Percentiles rank a stretch among this genome's conserved stretches.
Evolutionary conservation across 2,329 filamentous ascomycete species (phyloP).

Genomic region (Magnaporthiopsis poae): DNA sequence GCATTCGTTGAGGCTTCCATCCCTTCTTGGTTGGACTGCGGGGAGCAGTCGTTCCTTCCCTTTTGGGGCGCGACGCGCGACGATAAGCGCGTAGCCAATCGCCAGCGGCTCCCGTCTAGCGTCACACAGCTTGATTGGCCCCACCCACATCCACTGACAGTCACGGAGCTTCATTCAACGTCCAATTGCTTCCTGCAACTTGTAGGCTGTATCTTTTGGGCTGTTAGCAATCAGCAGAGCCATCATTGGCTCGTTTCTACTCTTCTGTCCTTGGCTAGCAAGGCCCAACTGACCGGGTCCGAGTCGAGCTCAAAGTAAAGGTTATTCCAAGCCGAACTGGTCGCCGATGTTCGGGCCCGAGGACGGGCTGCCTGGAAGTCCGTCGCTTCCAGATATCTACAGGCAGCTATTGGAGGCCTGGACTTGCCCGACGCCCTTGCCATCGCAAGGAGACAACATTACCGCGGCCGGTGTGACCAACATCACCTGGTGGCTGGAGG

Average conservation of each 20-base stretch:
- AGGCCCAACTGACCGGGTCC: too few species aligned
- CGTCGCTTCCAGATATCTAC: not conserved
- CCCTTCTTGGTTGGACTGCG: too few species aligned
- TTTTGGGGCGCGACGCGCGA: not conserved
- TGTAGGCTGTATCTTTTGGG: too few species aligned
- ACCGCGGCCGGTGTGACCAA: constrained; percentile 22
- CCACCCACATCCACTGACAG: not conserved
- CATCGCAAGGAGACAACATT: constrained; percentile 15
- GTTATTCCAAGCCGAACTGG: too few species aligned
- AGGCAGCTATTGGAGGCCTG: constrained; percentile 11
- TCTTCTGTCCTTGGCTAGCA: too few species aligned
- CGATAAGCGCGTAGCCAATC: not conserved
- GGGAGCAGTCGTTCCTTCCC: not conserved
- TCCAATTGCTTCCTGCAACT: too few species aligned
- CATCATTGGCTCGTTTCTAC: too few species aligned
- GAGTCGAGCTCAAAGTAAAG: too few species aligned
- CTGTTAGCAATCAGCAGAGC: too few species aligned
- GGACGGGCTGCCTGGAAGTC: constrained; percentile 6
- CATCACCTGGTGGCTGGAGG: constrained; percentile 21
- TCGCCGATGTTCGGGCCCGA: not conserved
- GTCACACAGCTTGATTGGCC: not conserved
- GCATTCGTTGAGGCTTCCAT: too few species aligned
- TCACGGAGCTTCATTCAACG: too few species aligned
- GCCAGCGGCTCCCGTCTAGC: not conserved
- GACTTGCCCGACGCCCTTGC: constrained; percentile 25